A percentile compares a stretch with the other conserved stretches of the same genome.
Evolutionary conservation across 306 rosid species (phyloP).

Genomic region (Lathyrus tuberosus): DNA sequence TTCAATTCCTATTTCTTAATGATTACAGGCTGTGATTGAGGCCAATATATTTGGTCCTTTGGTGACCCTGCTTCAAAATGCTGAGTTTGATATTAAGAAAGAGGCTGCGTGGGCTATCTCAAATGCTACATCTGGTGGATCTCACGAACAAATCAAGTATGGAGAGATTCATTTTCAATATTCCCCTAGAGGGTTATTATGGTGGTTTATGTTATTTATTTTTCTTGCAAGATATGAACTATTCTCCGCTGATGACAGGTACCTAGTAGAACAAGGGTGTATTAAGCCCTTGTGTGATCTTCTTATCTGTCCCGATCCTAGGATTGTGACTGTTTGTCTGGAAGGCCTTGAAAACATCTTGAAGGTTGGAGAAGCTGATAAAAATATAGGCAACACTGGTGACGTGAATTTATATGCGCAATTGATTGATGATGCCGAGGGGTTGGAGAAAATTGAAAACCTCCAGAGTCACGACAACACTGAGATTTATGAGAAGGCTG

Average conservation of each 20-base stretch:
- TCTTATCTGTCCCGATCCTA: slow-evolving; percentile 83
- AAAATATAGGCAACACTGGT: slow-evolving; percentile 61
- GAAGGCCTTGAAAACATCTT: slow-evolving; percentile 96
- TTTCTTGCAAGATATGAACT: slow-evolving; percentile 17
- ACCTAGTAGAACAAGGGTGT: slow-evolving; percentile 52
- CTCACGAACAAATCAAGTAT: slow-evolving; percentile 90
- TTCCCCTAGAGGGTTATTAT: not conserved
- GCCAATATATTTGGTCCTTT: slow-evolving; percentile 74
- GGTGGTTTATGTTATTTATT: not conserved
- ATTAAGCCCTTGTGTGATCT: slow-evolving; percentile 58
- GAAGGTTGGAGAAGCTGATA: slow-evolving; percentile 95
- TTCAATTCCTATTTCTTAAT: slow-evolving; percentile 6
- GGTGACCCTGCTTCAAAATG: slow-evolving; percentile 78
- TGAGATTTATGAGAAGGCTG: slow-evolving; percentile 95
- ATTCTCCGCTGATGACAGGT: slow-evolving; percentile 37
- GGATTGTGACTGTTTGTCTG: slow-evolving; percentile 91
- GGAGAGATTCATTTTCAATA: slow-evolving; percentile 14
- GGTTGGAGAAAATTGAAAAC: slow-evolving; percentile 91
- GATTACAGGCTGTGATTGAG: slow-evolving; percentile 69
- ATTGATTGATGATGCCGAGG: slow-evolving; percentile 86
- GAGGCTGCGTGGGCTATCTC: slow-evolving; percentile 99
- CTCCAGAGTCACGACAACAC: slow-evolving; percentile 92
- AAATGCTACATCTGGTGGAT: slow-evolving; percentile 95
- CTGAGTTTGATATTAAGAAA: slow-evolving; percentile 94
- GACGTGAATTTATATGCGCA: slow-evolving; percentile 80